Evolutionary conservation across 148 eudicot species (phyloP).

Genomic region (Nepenthes mirabilis): DNA sequence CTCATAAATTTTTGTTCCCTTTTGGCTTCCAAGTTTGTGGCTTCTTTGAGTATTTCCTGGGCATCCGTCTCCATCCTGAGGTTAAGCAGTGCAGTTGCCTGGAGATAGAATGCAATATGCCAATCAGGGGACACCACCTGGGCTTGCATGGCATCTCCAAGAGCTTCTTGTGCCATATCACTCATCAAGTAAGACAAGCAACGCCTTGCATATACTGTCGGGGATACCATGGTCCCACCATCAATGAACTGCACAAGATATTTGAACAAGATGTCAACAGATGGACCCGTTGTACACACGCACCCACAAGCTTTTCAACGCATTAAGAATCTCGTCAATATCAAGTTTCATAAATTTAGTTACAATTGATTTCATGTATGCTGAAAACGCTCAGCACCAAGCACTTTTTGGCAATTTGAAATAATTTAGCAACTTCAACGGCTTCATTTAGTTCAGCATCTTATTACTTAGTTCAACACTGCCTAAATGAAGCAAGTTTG

Average conservation of each 20-base stretch:
- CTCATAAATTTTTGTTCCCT: slow-evolving; percentile 3
- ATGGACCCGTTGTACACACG: not conserved
- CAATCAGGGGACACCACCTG: slow-evolving; percentile 11
- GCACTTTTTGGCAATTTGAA: too few relatives aligned
- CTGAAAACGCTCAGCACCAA: too few relatives aligned
- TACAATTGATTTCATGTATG: too few relatives aligned
- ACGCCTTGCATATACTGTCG: slow-evolving; percentile 11
- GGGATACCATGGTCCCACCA: slow-evolving; percentile 12
- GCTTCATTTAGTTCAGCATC: too few relatives aligned
- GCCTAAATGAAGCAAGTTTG: too few relatives aligned
- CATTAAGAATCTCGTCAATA: too few relatives aligned
- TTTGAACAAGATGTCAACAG: not conserved
- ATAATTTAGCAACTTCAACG: too few relatives aligned
- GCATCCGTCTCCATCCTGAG: slow-evolving; percentile 15
- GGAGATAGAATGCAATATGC: slow-evolving; percentile 14
- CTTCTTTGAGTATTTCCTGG: slow-evolving; percentile 13
- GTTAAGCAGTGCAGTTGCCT: slow-evolving; percentile 10
- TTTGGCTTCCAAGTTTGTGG: slow-evolving; percentile 13
- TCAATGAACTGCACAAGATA: slow-evolving; percentile 9
- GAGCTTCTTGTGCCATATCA: slow-evolving; percentile 13
- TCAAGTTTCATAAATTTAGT: too few relatives aligned
- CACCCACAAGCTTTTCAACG: not conserved
- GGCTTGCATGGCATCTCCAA: slow-evolving; percentile 11
- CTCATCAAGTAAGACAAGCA: slow-evolving; percentile 12
- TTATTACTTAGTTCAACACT: too few relatives aligned